Evolutionary conservation across 176 grass and related monocot genomes (phyloP).

Genomic region (Alloteropsis semialata): DNA sequence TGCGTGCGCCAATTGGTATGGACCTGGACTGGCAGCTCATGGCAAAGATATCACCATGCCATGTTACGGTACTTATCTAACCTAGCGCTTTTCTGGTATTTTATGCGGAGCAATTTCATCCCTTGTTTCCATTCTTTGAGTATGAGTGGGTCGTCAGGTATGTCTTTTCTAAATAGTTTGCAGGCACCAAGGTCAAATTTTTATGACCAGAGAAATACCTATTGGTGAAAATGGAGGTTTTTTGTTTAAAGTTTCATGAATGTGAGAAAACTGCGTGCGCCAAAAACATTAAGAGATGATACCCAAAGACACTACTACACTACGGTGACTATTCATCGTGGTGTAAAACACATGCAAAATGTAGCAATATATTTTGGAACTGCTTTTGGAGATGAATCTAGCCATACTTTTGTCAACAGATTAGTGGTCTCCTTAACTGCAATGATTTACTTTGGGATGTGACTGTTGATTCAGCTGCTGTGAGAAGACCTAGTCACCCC

Average conservation of each 20-base stretch:
- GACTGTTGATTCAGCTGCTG: not conserved
- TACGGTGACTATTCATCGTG: not conserved
- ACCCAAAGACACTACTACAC: not conserved
- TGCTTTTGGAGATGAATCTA: not conserved
- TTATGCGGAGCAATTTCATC: not conserved
- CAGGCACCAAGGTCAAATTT: not conserved
- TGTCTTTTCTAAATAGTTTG: not conserved
- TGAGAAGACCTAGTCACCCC: not conserved
- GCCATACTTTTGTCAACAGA: not conserved
- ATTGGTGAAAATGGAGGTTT: not conserved
- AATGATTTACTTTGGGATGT: not conserved
- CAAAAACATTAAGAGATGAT: not conserved
- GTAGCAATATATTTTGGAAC: not conserved
- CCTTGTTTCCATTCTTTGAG: not conserved
- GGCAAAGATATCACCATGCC: slow-evolving; percentile 91
- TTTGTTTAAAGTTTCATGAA: not conserved
- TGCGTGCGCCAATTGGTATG: slow-evolving; percentile 61
- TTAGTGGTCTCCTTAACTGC: not conserved
- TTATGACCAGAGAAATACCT: not conserved
- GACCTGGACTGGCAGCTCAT: slow-evolving; percentile 86
- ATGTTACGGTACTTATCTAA: slow-evolving; percentile 82
- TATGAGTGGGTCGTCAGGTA: not conserved
- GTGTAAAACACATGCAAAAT: not conserved
- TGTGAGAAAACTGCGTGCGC: not conserved
- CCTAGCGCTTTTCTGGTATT: not conserved